Conservation (phyloP, 1,284 basidiomycete species). For the Tilletia walkeri region DNA sequence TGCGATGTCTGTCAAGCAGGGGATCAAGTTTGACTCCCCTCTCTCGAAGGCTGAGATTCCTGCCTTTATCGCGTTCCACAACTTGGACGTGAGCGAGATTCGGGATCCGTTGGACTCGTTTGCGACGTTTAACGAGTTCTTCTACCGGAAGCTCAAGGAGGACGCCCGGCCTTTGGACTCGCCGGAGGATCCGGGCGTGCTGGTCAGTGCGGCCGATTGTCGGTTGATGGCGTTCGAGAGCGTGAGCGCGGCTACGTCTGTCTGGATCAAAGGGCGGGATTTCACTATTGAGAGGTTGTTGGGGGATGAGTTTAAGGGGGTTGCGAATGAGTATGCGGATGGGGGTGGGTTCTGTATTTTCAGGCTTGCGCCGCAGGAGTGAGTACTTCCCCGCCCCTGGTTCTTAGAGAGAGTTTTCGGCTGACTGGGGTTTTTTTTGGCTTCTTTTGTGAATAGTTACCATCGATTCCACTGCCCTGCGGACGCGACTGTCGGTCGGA, state of each 20-base stretch:
- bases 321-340: constrained; percentile 69
- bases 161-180: constrained; percentile 74
- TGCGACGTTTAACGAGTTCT: constrained; percentile 84
- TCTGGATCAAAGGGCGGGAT: constrained; percentile 98
- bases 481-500: constrained; percentile 66
- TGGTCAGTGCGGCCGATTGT: constrained; percentile 89
- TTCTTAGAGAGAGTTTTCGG: not conserved
- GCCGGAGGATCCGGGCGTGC: constrained; percentile 70
- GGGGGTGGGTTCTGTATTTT: constrained; percentile 74
- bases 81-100: constrained; percentile 78
- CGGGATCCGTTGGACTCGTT: constrained; percentile 78
- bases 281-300: constrained; percentile 78
- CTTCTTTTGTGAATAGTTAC: constrained; percentile 59
- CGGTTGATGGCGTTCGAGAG: constrained; percentile 89
- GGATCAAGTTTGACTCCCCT: constrained; percentile 83
- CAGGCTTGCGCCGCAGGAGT: constrained; percentile 73
- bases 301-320: constrained; percentile 71
- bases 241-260: constrained; percentile 74
- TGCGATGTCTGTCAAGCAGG: constrained; percentile 90
- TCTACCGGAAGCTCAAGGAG: constrained; percentile 85
- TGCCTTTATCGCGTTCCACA: constrained; percentile 85
- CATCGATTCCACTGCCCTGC: constrained; percentile 94
- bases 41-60: constrained; percentile 80
- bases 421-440: constrained; percentile 59
- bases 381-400: constrained; percentile 59